phyloP scores from a whole-genome alignment of 2,329 filamentous ascomycete species.

The Myriangium duriaei region DNA sequence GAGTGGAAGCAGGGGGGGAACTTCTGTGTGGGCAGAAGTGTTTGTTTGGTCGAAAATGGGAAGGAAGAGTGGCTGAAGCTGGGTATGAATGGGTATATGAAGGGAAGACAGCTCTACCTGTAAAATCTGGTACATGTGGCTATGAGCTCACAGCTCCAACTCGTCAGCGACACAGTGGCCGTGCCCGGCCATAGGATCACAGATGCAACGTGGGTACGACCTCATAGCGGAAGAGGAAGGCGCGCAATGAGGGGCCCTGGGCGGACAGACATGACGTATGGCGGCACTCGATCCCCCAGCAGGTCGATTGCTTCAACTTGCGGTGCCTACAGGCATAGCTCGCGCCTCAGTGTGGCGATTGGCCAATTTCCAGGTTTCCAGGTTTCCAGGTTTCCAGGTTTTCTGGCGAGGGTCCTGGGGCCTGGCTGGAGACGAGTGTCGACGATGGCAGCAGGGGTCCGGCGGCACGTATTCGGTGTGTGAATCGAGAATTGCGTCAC shows the following conservation, averaged over 20 bases:
- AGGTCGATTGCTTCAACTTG: neutral
- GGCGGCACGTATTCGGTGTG: neutral
- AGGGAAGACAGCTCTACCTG: constrained; percentile 4
- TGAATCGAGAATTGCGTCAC: constrained; percentile 8
- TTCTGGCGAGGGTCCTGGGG: neutral
- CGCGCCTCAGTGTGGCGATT: neutral
- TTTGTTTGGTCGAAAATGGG: constrained; percentile 1
- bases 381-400: constrained; percentile 1
- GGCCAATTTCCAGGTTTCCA: too few relatives aligned
- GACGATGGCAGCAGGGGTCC: neutral
- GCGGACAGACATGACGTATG: neutral
- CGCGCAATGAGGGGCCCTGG: neutral
- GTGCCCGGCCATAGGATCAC: neutral
- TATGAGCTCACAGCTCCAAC: neutral
- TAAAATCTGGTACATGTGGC: constrained; percentile 1
- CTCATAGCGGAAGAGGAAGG: constrained; percentile 2
- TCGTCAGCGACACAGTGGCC: constrained; percentile 2
- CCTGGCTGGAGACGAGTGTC: neutral
- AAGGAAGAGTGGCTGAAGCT: constrained; percentile 7
- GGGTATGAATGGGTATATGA: constrained; percentile 5
- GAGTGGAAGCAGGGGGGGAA: constrained; percentile 12
- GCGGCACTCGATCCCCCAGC: neutral
- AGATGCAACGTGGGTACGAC: constrained; percentile 3
- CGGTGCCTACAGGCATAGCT: too few relatives aligned
- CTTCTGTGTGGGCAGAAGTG: neutral